Base-by-base conservation (phyloP, 371 early-diverging fungal genomes). In the Mucor circinelloides region DNA sequence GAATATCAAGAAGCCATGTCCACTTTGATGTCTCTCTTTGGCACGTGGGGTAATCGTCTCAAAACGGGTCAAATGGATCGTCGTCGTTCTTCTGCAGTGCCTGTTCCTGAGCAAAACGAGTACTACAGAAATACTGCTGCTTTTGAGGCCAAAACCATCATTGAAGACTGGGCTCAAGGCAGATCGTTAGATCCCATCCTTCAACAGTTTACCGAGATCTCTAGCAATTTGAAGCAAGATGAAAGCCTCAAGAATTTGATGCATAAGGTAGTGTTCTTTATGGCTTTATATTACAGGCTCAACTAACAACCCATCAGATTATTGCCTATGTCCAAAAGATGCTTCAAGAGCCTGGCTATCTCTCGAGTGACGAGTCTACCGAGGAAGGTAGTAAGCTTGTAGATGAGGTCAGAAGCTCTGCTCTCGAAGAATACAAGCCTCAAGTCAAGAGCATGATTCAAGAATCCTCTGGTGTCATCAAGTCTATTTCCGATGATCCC, bases 131-230 rank as follows among this genome's bases (percentile, higher is more conserved):
- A 46, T 12, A 28, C 55, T 7, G 56, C 63, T 36, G 19, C 62
- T 7, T n/a, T 60, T 10, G 86, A 85, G 60, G 71, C 77, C 62
- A 82, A 82, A 69, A 70, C 83, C 7, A 77, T 85, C 25, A 63
- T 84, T 8, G 83, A 85, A 70, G 77, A 79, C 21, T 85, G 86
- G 86, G 86, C 84, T 8, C 84, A 84, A 70, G 86, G 83, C 1
- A 66, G 71, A 23, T 63, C 75, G 2, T 32, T 85, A 30, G 82
- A 85, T 64, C 77, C 75, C 0, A 52, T 85, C 2, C 42, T 63
- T 17, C 34, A 27, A 34, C 27, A 58, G 23, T 19, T 21, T 0
- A 13, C 13, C 31, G 32, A 57, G 1, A 6, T 64, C 3, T 40
- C 57, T 8, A 21, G 2, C 58, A 57, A 64, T 15, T 6, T 64